Conservation (phyloP, 345 rosid genomes). For the Moricandia arvensis region DNA sequence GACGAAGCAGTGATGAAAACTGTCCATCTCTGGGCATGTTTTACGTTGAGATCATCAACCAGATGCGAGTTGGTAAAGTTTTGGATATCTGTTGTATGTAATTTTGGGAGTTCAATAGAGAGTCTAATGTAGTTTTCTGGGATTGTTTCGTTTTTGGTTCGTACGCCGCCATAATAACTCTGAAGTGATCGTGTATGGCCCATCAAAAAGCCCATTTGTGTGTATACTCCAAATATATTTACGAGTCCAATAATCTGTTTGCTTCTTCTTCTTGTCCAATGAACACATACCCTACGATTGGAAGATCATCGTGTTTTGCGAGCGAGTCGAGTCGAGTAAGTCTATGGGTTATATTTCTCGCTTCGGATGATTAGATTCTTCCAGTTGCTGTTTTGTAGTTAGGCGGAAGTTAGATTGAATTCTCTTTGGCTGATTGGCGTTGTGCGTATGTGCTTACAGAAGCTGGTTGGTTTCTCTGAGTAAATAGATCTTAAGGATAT, state of each 20-base stretch:
- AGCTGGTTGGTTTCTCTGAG: conserved; percentile 4
- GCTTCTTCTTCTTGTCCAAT: not conserved
- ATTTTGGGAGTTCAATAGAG: not conserved
- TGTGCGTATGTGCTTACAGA: not conserved
- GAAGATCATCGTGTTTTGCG: not conserved
- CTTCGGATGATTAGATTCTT: not conserved
- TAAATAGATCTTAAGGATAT: not conserved
- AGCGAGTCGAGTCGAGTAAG: not conserved
- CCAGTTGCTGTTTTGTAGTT: not conserved
- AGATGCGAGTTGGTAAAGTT: conserved; percentile 29
- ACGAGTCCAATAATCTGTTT: not conserved
- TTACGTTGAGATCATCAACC: conserved; percentile 20
- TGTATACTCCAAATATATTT: not conserved
- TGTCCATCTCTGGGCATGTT: not conserved
- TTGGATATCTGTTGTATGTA: conserved; percentile 14
- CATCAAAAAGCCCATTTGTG: not conserved
- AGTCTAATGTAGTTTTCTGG: not conserved
- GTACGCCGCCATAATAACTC: not conserved
- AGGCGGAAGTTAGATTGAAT: not conserved
- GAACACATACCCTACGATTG: not conserved
- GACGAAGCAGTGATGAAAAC: not conserved
- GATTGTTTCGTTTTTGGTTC: not conserved
- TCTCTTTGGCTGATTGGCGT: not conserved
- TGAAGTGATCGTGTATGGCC: not conserved
- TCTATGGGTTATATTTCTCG: not conserved